Percentiles rank a stretch among this genome's conserved stretches.
Evolutionary conservation across 2,329 filamentous ascomycete genomes (phyloP).

Genomic region (Aspergillus caelatus): DNA sequence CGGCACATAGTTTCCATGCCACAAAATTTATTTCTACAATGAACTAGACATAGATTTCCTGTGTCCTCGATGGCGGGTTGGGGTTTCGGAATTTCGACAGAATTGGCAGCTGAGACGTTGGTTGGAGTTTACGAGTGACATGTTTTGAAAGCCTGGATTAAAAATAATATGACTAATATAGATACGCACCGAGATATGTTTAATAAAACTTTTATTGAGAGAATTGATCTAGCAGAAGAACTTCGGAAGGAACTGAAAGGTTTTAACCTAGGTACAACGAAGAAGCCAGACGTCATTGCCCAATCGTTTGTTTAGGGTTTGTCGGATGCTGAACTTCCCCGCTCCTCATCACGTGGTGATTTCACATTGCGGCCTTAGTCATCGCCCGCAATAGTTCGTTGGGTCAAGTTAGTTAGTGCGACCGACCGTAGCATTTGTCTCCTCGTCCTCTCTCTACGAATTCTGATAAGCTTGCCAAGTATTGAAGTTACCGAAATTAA

Average conservation of each 20-base stretch:
- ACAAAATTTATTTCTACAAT: neutral
- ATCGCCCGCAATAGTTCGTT: neutral
- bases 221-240: neutral
- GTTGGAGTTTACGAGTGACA: neutral
- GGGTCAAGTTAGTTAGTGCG: conserved; percentile 1
- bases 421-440: neutral
- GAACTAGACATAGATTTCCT: neutral
- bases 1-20: neutral
- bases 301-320: neutral
- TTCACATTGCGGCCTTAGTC: neutral
- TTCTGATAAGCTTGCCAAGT: neutral
- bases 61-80: neutral
- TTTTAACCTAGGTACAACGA: no score
- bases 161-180: neutral
- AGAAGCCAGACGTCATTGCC: no score
- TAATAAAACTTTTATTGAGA: neutral
- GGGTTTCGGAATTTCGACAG: neutral
- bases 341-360: neutral
- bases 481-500: neutral
- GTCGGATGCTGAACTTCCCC: neutral
- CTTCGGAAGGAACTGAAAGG: neutral
- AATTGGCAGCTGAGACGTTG: neutral
- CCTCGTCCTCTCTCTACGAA: neutral
- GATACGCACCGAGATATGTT: neutral
- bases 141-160: neutral